Conservation (phyloP, 345 rosid species). For the Trapa incisa region DNA sequence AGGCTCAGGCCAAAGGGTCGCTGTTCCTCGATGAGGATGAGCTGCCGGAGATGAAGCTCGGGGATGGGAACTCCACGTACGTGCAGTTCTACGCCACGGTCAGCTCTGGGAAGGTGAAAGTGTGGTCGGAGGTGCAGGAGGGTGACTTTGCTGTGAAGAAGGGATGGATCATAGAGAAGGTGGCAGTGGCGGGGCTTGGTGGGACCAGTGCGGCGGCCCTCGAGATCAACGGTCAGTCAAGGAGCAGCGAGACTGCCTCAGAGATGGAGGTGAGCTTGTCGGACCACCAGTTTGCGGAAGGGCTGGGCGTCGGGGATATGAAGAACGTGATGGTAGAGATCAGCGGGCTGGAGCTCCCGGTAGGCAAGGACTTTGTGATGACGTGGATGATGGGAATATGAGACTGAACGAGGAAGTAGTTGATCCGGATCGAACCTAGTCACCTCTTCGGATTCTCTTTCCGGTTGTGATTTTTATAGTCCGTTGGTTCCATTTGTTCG, state of each 20-base stretch:
- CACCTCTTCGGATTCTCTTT: neutral
- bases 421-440: neutral
- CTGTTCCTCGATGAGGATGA: slow-evolving; percentile 76
- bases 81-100: slow-evolving; percentile 52
- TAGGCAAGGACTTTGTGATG: slow-evolving; percentile 62
- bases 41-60: slow-evolving; percentile 83
- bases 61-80: slow-evolving; percentile 50
- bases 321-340: slow-evolving; percentile 52
- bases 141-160: slow-evolving; percentile 58
- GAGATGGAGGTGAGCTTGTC: slow-evolving; percentile 23
- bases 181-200: slow-evolving; percentile 55
- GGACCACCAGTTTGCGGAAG: slow-evolving; percentile 31
- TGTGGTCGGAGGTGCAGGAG: slow-evolving; percentile 77
- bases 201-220: slow-evolving; percentile 35
- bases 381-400: slow-evolving; percentile 48
- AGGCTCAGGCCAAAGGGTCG: slow-evolving; percentile 62
- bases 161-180: slow-evolving; percentile 62
- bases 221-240: slow-evolving; percentile 23
- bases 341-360: slow-evolving; percentile 39
- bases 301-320: slow-evolving; percentile 20
- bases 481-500: slow-evolving; percentile 12
- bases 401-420: slow-evolving; percentile 2
- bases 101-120: slow-evolving; percentile 43
- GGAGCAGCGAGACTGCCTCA: slow-evolving; percentile 10
- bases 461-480: neutral